Base-by-base conservation (phyloP, 2,329 filamentous ascomycete species). In the Elsinoe australis region DNA sequence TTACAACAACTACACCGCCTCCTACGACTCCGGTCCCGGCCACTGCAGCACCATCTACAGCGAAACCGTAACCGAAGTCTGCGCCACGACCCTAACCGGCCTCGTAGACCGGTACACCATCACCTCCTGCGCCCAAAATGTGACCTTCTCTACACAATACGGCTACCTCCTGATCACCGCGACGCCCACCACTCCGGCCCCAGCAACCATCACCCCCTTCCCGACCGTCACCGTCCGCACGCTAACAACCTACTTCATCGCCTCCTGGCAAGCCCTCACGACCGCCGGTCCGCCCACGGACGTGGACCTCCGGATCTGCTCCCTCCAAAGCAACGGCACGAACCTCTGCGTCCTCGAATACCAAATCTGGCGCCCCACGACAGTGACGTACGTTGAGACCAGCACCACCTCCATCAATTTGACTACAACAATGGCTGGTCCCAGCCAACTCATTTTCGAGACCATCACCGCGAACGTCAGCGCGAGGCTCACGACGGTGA, bases 111-210 rank as follows among this genome's bases (percentile, higher is more conserved):
- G 63, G 35, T 61, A 69, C 49, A 65, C 64, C 0, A 60, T 72
- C 44, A 63, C 67, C 10, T 58, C 64, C 4, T 71, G 70, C 52
- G 58, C 59, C 18, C 67, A 72, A 48, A 61, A 71, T 15, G 60
- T 72, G 39, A 71, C 69, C 3, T 71, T 71, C 53, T 71, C 68
- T 1, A 70, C 62, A 42, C 62, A 70, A 36, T 67, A 64, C 41
- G 68, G 67, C n/a, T 68, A 64, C 54, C 60, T 60, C 1, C 52
- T 71, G n/a, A 62, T 63, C 4, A 65, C 61, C 3, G 63, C 67
- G 1, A 62, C 60, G 7, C 59, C 64, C 4, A 51, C 50, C 18
- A 26, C 18, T n/a, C 26, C 24, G 4, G 52, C 47, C 14, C 42
- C 48, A 6, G 53, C 53, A n/a, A 50, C 54, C 5, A 65, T 67